Base-by-base conservation (phyloP, 2,329 filamentous ascomycete genomes). In the Nemania bipapillata region DNA sequence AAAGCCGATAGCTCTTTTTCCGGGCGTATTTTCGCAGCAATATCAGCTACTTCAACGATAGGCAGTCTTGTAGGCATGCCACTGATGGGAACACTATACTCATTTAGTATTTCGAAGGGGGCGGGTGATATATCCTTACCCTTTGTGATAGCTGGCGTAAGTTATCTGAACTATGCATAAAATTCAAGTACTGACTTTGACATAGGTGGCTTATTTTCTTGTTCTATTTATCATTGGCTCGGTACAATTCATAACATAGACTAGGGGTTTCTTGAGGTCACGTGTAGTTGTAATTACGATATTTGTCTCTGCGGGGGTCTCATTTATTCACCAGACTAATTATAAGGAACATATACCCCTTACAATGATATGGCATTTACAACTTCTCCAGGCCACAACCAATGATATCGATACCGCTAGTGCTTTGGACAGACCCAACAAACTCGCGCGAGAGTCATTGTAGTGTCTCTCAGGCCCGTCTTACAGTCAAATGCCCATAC, bases 401-500 rank as follows among this genome's bases (percentile, higher is more conserved):
- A 9, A 32, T 4, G 20, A 55, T 12, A 32, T 45, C 20, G 24
- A 52, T 49, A 40, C n/a, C 3, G 32, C 26, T 57, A 67, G 47
- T 67, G 60, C 42, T 59, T 60, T 15, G 59, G 65, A 28, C 60
- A 67, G 17, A 64, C 60, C 60, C 65, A 64, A 30, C 65, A 67
- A 20, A 57, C 65, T 20, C 60, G 45, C 4, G 65, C 59, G 20
- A 67, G 65, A 59, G 59, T 59, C 57, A 67, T 64, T 6, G 65
- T 67, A n/a, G 60, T 67, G 37, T 67, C 65, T n/a, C 30, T 54
- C 5, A 59, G 24, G 8, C 65, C 65, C 2, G 55, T 63, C 50
- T 64, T 67, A 17, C 60, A 67, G 17, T 67, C 65, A 30, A 67
- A 63, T n/a, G 65, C 54, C 65, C 65, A 67, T 24, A 67, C 65